phyloP scores from a whole-genome alignment of 2,329 filamentous ascomycete species.

The Helotiales sp. region DNA sequence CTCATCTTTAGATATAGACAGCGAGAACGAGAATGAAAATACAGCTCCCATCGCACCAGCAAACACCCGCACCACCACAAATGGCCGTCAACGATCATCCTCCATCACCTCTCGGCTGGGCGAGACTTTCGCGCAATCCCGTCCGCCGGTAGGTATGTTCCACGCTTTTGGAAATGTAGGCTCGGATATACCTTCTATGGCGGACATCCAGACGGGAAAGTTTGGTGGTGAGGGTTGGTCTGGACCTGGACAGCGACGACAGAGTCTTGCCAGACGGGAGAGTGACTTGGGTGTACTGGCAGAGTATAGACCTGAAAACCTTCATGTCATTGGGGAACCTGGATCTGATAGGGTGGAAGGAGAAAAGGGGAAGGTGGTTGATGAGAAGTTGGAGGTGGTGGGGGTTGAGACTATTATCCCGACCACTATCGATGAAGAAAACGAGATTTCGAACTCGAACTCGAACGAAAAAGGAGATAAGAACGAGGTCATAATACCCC shows the following conservation, averaged over 20 bases:
- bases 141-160: slow-evolving; percentile 26
- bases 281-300: slow-evolving; percentile 14
- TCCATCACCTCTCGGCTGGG: no score
- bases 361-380: background rate
- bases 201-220: slow-evolving; percentile 25
- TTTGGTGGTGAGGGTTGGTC: slow-evolving; percentile 23
- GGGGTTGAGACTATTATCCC: background rate
- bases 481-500: slow-evolving; percentile 6
- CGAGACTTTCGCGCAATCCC: slow-evolving; percentile 20
- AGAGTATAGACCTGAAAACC: slow-evolving; percentile 12
- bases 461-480: slow-evolving; percentile 9
- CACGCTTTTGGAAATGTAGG: slow-evolving; percentile 23
- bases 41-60: no score
- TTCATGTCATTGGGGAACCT: slow-evolving; percentile 9
- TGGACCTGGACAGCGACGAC: slow-evolving; percentile 23
- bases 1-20: no score
- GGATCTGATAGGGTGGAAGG: no score
- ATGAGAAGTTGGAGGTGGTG: no score
- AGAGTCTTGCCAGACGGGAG: slow-evolving; percentile 22
- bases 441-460: slow-evolving; percentile 5
- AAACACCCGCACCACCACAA: no score
- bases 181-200: slow-evolving; percentile 22
- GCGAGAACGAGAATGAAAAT: no score
- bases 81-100: no score
- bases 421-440: no score